These are phyloP conservation scores for Kondoa subrosea DNA, from an alignment of 768 basidiomycete genomes.

Conservation along the genomic window DNA sequence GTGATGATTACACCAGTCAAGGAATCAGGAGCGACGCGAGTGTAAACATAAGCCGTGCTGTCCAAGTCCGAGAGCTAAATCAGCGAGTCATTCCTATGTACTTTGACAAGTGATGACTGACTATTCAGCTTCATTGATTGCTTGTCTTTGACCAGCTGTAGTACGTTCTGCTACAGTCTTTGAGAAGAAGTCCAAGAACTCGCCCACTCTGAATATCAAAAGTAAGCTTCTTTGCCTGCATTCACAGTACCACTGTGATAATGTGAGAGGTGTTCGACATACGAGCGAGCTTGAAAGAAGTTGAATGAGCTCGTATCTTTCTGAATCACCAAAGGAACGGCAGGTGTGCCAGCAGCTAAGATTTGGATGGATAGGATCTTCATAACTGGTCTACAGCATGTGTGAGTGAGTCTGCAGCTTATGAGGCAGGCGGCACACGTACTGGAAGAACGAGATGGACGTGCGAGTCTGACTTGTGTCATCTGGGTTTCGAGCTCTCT, in stretches of 20 bases:
- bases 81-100: neutral
- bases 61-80: neutral
- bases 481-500: no score
- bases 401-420: neutral
- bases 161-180: constrained; percentile 59
- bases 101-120: neutral
- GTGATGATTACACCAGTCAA: constrained; percentile 56
- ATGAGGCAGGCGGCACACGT: no score
- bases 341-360: constrained; percentile 15
- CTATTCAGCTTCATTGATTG: constrained; percentile 81
- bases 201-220: constrained; percentile 40
- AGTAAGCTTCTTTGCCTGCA: no score
- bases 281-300: constrained; percentile 74
- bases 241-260: neutral
- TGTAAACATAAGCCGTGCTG: constrained; percentile 72
- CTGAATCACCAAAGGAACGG: constrained; percentile 44
- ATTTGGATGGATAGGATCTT: constrained; percentile 19
- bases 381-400: constrained; percentile 2
- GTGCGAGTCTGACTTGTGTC: neutral
- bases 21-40: constrained; percentile 67
- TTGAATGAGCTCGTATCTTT: constrained; percentile 77
- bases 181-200: constrained; percentile 87
- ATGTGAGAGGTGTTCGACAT: neutral
- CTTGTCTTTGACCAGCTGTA: constrained; percentile 70
- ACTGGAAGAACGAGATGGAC: no score